Percentiles rank a stretch among this genome's conserved stretches.
phyloP scores from a whole-genome alignment of 2,329 filamentous ascomycete genomes.

The Triangularia verruculosa region DNA sequence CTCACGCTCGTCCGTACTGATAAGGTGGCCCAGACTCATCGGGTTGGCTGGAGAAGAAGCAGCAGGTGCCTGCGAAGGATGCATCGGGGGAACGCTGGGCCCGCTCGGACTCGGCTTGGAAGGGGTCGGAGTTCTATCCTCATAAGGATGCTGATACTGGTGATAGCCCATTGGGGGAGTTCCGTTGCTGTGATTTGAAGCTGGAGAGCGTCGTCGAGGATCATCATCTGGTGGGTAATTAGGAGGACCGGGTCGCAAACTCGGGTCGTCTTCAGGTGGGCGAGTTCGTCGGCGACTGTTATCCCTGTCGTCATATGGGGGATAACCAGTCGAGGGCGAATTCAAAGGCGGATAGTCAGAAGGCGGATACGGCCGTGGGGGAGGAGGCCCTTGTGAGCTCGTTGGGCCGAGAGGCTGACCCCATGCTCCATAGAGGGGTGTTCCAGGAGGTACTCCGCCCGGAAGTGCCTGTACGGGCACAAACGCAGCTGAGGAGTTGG shows the following conservation, averaged over 20 bases:
- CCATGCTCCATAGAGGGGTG: slow-evolving; percentile 55
- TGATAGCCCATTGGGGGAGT: slow-evolving; percentile 46
- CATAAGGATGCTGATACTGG: slow-evolving; percentile 35
- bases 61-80: slow-evolving; percentile 26
- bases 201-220: slow-evolving; percentile 49
- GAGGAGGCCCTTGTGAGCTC: slow-evolving; percentile 7
- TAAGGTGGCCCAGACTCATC: slow-evolving; percentile 52
- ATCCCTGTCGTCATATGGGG: slow-evolving; percentile 39
- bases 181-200: slow-evolving; percentile 46
- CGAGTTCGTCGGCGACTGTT: slow-evolving; percentile 36
- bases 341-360: slow-evolving; percentile 31
- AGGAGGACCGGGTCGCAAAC: slow-evolving; percentile 41
- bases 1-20: slow-evolving; percentile 36
- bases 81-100: slow-evolving; percentile 8
- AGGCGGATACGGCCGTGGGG: slow-evolving; percentile 13
- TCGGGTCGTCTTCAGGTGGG: slow-evolving; percentile 40
- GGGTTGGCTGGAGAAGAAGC: slow-evolving; percentile 44
- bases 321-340: slow-evolving; percentile 37
- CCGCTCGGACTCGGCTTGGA: slow-evolving; percentile 35
- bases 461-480: slow-evolving; percentile 57
- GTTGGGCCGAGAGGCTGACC: slow-evolving; percentile 49
- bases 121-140: slow-evolving; percentile 38
- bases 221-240: slow-evolving; percentile 49
- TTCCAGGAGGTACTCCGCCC: slow-evolving; percentile 56
- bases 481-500: slow-evolving; percentile 54